Percentiles rank a stretch among this genome's conserved stretches.
Evolutionary conservation across 169 alveolate genomes (phyloP).

Genomic region (Cryptosporidium viatorum): DNA sequence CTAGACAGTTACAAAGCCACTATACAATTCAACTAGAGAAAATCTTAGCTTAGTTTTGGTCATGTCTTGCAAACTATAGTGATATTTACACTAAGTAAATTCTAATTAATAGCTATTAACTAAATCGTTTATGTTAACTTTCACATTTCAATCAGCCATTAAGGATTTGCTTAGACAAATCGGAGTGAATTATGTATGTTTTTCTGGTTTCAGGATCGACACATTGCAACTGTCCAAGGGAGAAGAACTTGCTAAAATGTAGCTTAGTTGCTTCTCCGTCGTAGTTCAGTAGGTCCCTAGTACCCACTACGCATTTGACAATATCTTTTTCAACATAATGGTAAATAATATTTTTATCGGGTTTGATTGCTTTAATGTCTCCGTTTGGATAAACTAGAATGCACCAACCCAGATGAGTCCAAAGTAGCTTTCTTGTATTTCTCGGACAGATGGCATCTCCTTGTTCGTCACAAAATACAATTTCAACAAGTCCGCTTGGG

Average conservation of each 20-base stretch:
- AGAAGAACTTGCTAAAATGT: conserved; percentile 52
- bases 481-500: conserved; percentile 70
- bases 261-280: conserved; percentile 22
- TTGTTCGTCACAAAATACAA: conserved; percentile 41
- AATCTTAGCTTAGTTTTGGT: not conserved
- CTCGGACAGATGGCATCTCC: conserved; percentile 20
- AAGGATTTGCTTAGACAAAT: conserved; percentile 32
- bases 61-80: not conserved
- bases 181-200: conserved; percentile 53
- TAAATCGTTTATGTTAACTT: not conserved
- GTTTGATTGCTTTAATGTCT: conserved; percentile 64
- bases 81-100: not conserved
- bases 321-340: conserved; percentile 59
- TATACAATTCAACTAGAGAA: conserved; percentile 48
- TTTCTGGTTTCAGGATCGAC: conserved; percentile 59
- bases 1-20: conserved; percentile 2
- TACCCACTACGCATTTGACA: conserved; percentile 39
- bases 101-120: not conserved
- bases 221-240: conserved; percentile 45
- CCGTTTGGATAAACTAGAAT: conserved; percentile 61
- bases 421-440: conserved; percentile 55
- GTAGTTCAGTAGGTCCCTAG: not conserved
- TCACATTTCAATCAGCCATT: not conserved
- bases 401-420: conserved; percentile 71
- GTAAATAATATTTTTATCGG: conserved; percentile 41